Conservation (phyloP, 2,329 filamentous ascomycete species). For the Aspergillus ochraceoroseus region DNA sequence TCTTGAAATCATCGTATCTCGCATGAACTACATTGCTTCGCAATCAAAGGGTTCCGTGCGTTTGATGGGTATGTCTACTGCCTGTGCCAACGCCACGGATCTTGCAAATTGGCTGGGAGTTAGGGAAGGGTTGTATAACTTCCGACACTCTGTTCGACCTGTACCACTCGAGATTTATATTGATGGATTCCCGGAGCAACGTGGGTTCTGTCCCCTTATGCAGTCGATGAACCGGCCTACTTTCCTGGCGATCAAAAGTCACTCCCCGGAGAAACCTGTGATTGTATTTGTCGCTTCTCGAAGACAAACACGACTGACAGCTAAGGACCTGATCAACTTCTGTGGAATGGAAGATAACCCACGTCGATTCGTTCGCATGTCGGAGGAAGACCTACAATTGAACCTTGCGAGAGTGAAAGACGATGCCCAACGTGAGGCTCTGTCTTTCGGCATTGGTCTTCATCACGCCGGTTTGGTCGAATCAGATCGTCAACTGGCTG, state of each 20-base stretch:
- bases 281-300: conserved; percentile 98
- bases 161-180: conserved; percentile 96
- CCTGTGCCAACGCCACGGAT: conserved; percentile 91
- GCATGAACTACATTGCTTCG: conserved; percentile 98
- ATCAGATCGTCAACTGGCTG: conserved; percentile 81
- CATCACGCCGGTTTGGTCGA: conserved; percentile 97
- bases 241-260: conserved; percentile 91
- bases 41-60: conserved; percentile 86
- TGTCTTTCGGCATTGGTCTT: conserved; percentile 93
- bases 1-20: conserved; percentile 86
- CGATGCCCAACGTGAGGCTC: conserved; percentile 83
- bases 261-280: conserved; percentile 92
- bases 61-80: conserved; percentile 97
- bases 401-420: conserved; percentile 91
- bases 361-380: conserved; percentile 85
- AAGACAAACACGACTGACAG: conserved; percentile 87
- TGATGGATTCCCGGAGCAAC: conserved; percentile 90
- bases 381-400: conserved; percentile 83
- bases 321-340: conserved; percentile 92
- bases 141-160: conserved; percentile 91
- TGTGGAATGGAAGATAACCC: conserved; percentile 99
- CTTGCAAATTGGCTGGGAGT: conserved; percentile 95
- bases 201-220: conserved; percentile 96
- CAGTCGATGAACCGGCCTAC: conserved; percentile 98
- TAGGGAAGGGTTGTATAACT: conserved; percentile 93